Conservation (phyloP, 345 rosid genomes). For the Lenwebbia sp. region DNA sequence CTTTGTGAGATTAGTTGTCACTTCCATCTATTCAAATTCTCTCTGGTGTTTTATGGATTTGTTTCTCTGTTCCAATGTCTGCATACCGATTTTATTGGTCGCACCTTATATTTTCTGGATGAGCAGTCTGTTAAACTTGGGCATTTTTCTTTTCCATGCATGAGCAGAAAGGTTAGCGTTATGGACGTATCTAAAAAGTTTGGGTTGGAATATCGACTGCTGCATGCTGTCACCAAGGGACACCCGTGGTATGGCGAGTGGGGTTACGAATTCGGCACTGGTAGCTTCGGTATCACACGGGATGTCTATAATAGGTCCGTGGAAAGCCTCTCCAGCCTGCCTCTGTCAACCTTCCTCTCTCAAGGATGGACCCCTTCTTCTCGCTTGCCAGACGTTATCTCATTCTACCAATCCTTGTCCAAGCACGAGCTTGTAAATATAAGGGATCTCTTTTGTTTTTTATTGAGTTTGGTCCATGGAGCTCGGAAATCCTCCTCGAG, state of each 20-base stretch:
- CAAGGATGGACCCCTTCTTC: conserved; percentile 21
- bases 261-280: conserved; percentile 67
- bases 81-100: background rate
- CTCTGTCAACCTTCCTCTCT: conserved; percentile 24
- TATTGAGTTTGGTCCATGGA: conserved; percentile 31
- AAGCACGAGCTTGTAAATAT: conserved; percentile 36
- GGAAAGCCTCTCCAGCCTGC: conserved; percentile 29
- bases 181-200: conserved; percentile 73
- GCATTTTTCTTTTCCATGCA: background rate
- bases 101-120: background rate
- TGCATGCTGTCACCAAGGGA: conserved; percentile 49
- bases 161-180: conserved; percentile 40
- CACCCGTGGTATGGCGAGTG: conserved; percentile 65
- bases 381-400: conserved; percentile 23
- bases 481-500: conserved; percentile 24
- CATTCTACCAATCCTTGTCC: conserved; percentile 40
- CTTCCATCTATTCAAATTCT: background rate
- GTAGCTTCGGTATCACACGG: conserved; percentile 44
- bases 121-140: background rate
- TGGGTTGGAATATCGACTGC: conserved; percentile 48
- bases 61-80: background rate
- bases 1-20: background rate
- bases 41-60: background rate
- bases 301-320: conserved; percentile 43
- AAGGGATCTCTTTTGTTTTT: conserved; percentile 39